Conservation (phyloP, 176 grass and related monocot genomes). For the Avena insularis region DNA sequence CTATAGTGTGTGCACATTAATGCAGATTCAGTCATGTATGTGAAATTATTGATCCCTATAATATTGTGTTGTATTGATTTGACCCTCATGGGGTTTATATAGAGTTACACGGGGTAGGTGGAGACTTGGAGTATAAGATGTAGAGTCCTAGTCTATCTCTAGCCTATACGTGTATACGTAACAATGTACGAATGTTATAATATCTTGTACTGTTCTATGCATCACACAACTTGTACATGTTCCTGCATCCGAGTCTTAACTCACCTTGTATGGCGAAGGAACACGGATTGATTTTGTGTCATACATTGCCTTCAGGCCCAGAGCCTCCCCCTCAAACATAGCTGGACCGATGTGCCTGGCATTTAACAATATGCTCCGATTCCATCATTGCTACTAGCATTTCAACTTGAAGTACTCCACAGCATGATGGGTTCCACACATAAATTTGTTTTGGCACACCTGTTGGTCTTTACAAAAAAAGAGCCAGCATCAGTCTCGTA, state of each 20-base stretch:
- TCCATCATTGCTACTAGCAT: neutral
- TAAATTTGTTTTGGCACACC: constrained; percentile 38
- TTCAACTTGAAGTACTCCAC: neutral
- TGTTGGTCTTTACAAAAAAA: constrained; percentile 94
- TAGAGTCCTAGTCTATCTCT: too few species aligned
- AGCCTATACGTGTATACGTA: too few species aligned
- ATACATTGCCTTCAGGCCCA: constrained; percentile 88
- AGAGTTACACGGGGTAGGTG: too few species aligned
- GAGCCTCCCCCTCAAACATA: constrained; percentile 96
- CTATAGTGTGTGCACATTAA: neutral
- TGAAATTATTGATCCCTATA: too few species aligned
- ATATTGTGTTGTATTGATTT: too few species aligned
- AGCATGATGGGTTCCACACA: neutral
- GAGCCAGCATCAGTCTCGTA: constrained; percentile 78
- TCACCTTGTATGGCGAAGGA: constrained; percentile 88
- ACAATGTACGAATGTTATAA: neutral
- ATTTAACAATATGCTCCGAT: neutral
- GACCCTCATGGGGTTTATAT: too few species aligned
- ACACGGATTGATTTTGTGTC: constrained; percentile 84
- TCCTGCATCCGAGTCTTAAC: neutral
- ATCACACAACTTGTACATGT: neutral
- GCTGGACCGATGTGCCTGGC: constrained; percentile 74
- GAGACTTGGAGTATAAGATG: too few species aligned
- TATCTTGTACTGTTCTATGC: neutral
- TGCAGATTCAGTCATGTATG: neutral